phyloP scores from a whole-genome alignment of 805 yeast species.

The Candida palmyrensis region DNA sequence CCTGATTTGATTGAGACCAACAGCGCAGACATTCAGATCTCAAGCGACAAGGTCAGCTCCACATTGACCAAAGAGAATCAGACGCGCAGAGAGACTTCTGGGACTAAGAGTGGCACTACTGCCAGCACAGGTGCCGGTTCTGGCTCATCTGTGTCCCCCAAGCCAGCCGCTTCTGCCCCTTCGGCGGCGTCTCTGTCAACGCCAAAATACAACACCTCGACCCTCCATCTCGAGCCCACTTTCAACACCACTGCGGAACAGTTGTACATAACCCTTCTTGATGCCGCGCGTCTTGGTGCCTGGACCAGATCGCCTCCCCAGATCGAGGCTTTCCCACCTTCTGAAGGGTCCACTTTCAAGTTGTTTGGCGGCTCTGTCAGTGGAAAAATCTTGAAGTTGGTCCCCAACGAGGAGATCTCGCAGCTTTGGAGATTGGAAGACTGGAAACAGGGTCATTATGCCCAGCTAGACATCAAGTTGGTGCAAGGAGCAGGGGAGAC shows the following conservation, averaged over 20 bases:
- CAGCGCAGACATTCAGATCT: constrained; percentile 84
- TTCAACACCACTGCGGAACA: constrained; percentile 89
- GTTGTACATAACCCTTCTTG: constrained; percentile 70
- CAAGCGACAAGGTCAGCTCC: constrained; percentile 36
- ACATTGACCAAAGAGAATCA: constrained; percentile 48
- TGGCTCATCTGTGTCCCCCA: background rate
- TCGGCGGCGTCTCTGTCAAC: constrained; percentile 15
- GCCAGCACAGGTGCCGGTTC: constrained; percentile 1
- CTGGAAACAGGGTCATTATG: constrained; percentile 85
- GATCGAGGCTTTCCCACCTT: constrained; percentile 43
- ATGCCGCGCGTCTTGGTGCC: constrained; percentile 74
- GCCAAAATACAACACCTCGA: constrained; percentile 76
- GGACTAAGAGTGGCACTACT: constrained; percentile 6
- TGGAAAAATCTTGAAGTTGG: constrained; percentile 62
- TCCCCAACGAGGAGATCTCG: constrained; percentile 53
- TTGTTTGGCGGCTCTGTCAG: constrained; percentile 85
- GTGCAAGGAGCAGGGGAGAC: constrained; percentile 85
- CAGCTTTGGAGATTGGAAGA: constrained; percentile 84
- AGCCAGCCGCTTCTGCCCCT: constrained; percentile 1
- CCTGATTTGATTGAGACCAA: constrained; percentile 67
- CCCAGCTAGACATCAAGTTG: constrained; percentile 60
- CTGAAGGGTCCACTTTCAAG: constrained; percentile 57
- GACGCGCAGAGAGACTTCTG: too few species aligned
- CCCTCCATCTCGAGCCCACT: constrained; percentile 67
- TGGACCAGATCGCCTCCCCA: constrained; percentile 80